These are phyloP conservation scores for Holtermannia corniformis DNA, from an alignment of 768 basidiomycete genomes.

Conservation along the genomic window DNA sequence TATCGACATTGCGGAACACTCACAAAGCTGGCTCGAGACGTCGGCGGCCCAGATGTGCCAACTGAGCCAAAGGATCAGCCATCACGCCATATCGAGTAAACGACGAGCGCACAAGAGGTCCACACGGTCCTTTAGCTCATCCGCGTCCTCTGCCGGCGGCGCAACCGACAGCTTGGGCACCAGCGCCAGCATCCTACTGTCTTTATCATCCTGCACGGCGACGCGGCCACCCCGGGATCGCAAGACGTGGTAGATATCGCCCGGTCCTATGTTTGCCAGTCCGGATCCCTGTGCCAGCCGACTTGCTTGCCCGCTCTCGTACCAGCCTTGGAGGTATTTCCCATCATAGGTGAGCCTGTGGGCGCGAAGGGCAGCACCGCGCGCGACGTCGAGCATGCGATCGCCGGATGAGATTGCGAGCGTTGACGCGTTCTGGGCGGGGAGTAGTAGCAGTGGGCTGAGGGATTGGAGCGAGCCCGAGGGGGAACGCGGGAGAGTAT, in stretches of 20 bases:
- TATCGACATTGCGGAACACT: background rate
- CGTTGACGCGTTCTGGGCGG: background rate
- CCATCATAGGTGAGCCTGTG: constrained; percentile 4
- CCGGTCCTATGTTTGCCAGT: constrained; percentile 15
- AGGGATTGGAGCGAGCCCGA: constrained; percentile 5
- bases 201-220: background rate
- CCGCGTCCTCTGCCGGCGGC: constrained; percentile 5
- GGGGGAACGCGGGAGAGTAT: constrained; percentile 7
- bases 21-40: constrained; percentile 7
- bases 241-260: constrained; percentile 9
- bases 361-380: constrained; percentile 10
- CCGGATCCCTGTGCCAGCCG: constrained; percentile 14
- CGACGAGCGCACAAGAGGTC: constrained; percentile 23
- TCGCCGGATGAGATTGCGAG: constrained; percentile 12
- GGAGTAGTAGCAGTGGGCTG: constrained; percentile 1
- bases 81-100: background rate
- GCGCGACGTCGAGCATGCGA: constrained; percentile 21
- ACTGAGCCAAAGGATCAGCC: constrained; percentile 6
- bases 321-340: constrained; percentile 20
- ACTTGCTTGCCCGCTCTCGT: constrained; percentile 4
- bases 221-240: background rate
- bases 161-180: constrained; percentile 9
- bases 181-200: constrained; percentile 1
- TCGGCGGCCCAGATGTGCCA: constrained; percentile 23
- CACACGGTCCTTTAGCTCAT: constrained; percentile 17